phyloP scores from a whole-genome alignment of 2,329 filamentous ascomycete species.

The Xylaria sp. region DNA sequence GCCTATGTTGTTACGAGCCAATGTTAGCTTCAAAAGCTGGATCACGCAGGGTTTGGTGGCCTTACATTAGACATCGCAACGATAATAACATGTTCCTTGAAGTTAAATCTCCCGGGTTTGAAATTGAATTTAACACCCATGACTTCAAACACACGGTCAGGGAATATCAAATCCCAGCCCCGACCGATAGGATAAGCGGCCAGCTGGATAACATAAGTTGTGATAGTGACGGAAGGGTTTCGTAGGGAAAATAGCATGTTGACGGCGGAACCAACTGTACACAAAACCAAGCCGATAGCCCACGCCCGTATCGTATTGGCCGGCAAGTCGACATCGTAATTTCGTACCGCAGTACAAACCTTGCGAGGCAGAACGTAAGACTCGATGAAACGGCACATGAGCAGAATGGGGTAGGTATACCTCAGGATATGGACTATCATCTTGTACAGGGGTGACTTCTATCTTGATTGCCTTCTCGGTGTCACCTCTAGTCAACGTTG shows the following conservation, averaged over 20 bases:
- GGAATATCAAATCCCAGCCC: slow-evolving; percentile 45
- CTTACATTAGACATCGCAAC: slow-evolving; percentile 69
- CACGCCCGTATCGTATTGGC: slow-evolving; percentile 66
- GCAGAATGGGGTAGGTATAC: slow-evolving; percentile 12
- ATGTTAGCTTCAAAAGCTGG: slow-evolving; percentile 1
- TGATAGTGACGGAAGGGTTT: slow-evolving; percentile 57
- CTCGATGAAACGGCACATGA: neutral
- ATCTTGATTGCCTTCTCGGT: slow-evolving; percentile 52
- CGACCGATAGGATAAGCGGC: slow-evolving; percentile 55
- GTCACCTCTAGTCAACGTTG: slow-evolving; percentile 51
- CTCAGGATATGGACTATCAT: slow-evolving; percentile 64
- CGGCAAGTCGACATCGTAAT: slow-evolving; percentile 58
- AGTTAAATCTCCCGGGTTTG: slow-evolving; percentile 48
- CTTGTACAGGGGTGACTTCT: slow-evolving; percentile 53
- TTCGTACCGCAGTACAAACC: slow-evolving; percentile 46
- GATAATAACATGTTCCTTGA: slow-evolving; percentile 48
- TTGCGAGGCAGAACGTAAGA: slow-evolving; percentile 22
- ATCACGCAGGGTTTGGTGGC: slow-evolving; percentile 1
- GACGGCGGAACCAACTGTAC: slow-evolving; percentile 61
- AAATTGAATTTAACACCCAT: slow-evolving; percentile 46
- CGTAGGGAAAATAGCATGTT: slow-evolving; percentile 60
- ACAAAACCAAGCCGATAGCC: slow-evolving; percentile 61
- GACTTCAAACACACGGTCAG: slow-evolving; percentile 41
- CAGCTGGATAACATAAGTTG: slow-evolving; percentile 60
- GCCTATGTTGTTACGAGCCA: slow-evolving; percentile 45